Evolutionary conservation across 202 grass and related monocot species (phyloP), one percentile per base, ranked within the genome.

Genomic region (Saccharum hybrid): DNA sequence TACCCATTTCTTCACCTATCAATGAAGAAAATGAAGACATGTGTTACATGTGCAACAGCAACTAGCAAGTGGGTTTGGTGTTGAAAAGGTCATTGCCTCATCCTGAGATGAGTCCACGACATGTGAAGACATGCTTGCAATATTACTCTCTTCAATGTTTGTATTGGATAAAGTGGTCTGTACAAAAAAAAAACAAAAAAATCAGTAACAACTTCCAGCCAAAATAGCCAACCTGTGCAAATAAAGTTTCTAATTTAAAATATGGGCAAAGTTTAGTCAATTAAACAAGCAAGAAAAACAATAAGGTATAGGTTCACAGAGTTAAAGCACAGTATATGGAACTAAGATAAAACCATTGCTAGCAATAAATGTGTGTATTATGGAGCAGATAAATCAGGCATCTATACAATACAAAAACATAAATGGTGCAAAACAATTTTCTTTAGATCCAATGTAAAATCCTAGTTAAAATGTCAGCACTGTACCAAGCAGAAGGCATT

Each of bases 1-100:
- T 76, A 87, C 89, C 96, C 96, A 98, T 75, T 90, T 92, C 78
- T 62, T 87, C 75, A 86, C 89, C 96, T 94, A 72, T 46, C 19
- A 77, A 86, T 41, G 51, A 82, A 86, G 42, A 74, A 75, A 78
- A 83, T 13, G 64, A 56, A 52, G 30, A 60, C 19, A 26, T 26
- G n/a, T 30, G 8, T 26, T 71, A 67, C n/a, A 67, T 75, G 80
- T 51, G 21, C n/a, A 90, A 8, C 54, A 63, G n/a, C 40, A 10
- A 48, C 19, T 14, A 63, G 7, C 34, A 22, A 68, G 31, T 14
- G 4, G 74, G 34, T 59, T 45, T 21, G 76, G 42, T 61, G 15
- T 49, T 8, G 10, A 61, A 71, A 83, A 36, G 6, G 21, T 65
- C 21, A 31, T 5, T 71, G 95, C 93, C 96, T 95, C 91, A 61